These are phyloP conservation scores for Leishmania aethiopica DNA, from an alignment of 208 protist species.

Conservation along the genomic window DNA sequence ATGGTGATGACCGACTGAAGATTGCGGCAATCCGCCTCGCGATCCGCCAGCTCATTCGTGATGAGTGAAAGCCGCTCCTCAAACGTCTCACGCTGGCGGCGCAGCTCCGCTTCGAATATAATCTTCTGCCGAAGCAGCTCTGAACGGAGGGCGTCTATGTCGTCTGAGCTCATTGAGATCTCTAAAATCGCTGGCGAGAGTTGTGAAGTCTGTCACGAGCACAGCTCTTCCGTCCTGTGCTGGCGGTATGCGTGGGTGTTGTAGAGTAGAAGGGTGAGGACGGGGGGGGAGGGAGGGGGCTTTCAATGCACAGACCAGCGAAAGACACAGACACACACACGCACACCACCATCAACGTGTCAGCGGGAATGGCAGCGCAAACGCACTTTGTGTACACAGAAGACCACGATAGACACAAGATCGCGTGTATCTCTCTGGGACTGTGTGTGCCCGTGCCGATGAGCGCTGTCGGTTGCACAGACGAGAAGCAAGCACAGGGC, in stretches of 20 bases:
- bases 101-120: slow-evolving; percentile 87
- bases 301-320: not conserved
- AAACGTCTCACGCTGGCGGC: slow-evolving; percentile 78
- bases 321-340: not conserved
- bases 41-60: slow-evolving; percentile 74
- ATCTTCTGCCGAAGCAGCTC: slow-evolving; percentile 90
- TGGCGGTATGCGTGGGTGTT: not conserved
- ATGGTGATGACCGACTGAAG: slow-evolving; percentile 91
- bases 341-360: not conserved
- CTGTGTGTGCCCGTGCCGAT: not conserved
- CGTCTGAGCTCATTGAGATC: slow-evolving; percentile 49
- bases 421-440: not conserved
- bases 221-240: not conserved
- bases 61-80: slow-evolving; percentile 64
- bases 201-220: not conserved
- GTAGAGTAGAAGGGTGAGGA: not conserved
- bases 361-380: not conserved
- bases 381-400: not conserved
- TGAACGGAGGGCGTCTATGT: slow-evolving; percentile 80
- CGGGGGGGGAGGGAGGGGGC: not conserved
- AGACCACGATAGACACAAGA: not conserved
- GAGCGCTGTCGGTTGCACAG: not conserved
- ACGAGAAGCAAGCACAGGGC: not conserved
- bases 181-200: not conserved
- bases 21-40: slow-evolving; percentile 89